Evolutionary conservation across 805 yeast species (phyloP).

Genomic region (Lachancea thermotolerans): DNA sequence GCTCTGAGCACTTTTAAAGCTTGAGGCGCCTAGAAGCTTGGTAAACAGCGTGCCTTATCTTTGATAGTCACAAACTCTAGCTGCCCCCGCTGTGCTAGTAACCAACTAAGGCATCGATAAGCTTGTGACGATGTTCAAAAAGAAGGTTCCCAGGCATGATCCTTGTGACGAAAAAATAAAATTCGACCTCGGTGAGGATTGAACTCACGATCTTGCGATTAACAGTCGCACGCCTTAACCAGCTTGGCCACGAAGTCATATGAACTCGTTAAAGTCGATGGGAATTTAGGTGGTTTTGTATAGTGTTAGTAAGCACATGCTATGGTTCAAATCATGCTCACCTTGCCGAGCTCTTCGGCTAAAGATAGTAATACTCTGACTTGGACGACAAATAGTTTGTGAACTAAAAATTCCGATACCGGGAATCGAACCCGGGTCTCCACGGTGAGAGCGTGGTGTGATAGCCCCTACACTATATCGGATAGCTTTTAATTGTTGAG

Average conservation of each 20-base stretch:
- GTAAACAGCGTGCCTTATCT: too few species aligned
- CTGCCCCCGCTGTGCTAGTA: too few species aligned
- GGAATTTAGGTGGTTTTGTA: background rate
- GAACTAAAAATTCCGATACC: conserved; percentile 19
- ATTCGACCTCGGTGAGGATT: conserved; percentile 51
- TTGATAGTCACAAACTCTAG: too few species aligned
- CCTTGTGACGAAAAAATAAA: background rate
- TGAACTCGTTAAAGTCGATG: background rate
- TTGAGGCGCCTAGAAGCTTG: too few species aligned
- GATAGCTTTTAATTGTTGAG: conserved; percentile 7
- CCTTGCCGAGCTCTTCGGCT: too few species aligned
- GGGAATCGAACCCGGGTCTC: conserved; percentile 30
- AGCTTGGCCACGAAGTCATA: conserved; percentile 50
- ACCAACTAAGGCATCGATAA: too few species aligned
- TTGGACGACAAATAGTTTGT: too few species aligned
- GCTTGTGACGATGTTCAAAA: background rate
- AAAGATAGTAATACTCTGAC: too few species aligned
- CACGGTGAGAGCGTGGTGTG: conserved; percentile 30
- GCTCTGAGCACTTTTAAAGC: too few species aligned
- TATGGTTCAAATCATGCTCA: too few species aligned
- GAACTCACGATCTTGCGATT: conserved; percentile 60
- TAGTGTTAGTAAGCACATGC: background rate
- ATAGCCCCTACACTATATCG: conserved; percentile 30
- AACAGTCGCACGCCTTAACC: conserved; percentile 60
- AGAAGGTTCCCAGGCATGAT: background rate